Evolutionary conservation across 352 stramenopile genomes (phyloP).

Genomic region (Pythium dissotocum): DNA sequence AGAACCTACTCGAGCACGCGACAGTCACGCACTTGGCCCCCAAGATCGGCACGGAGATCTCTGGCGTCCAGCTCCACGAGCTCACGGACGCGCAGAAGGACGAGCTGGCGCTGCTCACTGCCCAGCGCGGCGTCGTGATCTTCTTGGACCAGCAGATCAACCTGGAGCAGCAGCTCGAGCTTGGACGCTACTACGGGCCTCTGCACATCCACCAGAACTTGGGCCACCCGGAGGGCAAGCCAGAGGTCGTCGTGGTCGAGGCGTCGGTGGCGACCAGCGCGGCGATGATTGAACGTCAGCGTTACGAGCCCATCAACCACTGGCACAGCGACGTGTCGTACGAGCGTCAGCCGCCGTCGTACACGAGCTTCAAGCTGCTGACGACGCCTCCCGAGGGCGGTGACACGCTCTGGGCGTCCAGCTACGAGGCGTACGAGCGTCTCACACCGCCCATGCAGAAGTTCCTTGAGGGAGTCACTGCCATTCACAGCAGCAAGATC

Average conservation of each 20-base stretch:
- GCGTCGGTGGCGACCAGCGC: constrained; percentile 2
- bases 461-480: constrained; percentile 41
- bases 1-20: constrained; percentile 31
- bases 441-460: constrained; percentile 39
- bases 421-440: constrained; percentile 49
- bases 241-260: constrained; percentile 20
- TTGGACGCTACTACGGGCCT: constrained; percentile 33
- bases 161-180: constrained; percentile 29
- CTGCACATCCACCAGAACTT: constrained; percentile 35
- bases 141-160: constrained; percentile 24
- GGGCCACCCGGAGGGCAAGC: constrained; percentile 20
- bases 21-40: constrained; percentile 24
- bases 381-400: constrained; percentile 37
- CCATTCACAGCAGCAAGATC: constrained; percentile 49
- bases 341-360: constrained; percentile 38
- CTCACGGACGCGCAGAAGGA: constrained; percentile 33
- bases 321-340: constrained; percentile 48
- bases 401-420: constrained; percentile 46
- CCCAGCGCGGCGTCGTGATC: constrained; percentile 21
- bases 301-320: constrained; percentile 32
- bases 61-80: constrained; percentile 35
- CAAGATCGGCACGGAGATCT: constrained; percentile 33
- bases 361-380: constrained; percentile 37
- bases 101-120: constrained; percentile 21
- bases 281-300: constrained; percentile 22